Evolutionary conservation across 495 filamentous ascomycete species (phyloP).

Genomic region (Lasiosphaeris hirsuta): DNA sequence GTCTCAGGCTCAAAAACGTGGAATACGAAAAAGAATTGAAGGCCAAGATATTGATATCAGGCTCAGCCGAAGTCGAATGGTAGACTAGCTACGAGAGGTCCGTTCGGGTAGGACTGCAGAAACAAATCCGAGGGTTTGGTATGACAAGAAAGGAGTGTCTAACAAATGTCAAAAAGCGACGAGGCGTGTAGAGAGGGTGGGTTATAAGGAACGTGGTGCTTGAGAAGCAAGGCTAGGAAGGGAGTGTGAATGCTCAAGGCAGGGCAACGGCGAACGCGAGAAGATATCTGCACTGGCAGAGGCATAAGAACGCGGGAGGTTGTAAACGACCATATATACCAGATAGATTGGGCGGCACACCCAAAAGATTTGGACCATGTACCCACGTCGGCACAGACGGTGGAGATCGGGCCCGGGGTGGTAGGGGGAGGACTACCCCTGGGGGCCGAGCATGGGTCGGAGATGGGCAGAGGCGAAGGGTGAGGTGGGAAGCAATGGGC

Average conservation of each 20-base stretch:
- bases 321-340: slow-evolving; percentile 19
- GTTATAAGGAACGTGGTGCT: slow-evolving; percentile 3
- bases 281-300: not conserved
- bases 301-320: slow-evolving; percentile 3
- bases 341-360: slow-evolving; percentile 17
- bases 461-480: too few relatives aligned
- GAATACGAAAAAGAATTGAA: not conserved
- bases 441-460: slow-evolving; percentile 1
- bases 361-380: not conserved
- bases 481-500: too few relatives aligned
- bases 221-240: not conserved
- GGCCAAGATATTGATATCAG: not conserved
- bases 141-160: not conserved
- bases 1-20: not conserved
- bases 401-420: slow-evolving; percentile 8
- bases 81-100: slow-evolving; percentile 3
- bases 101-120: not conserved
- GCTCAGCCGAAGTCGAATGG: not conserved
- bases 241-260: slow-evolving; percentile 6
- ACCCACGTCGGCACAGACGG: slow-evolving; percentile 10
- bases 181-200: not conserved
- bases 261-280: not conserved
- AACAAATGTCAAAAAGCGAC: slow-evolving; percentile 2
- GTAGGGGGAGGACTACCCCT: not conserved
- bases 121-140: not conserved